Evolutionary conservation across 345 rosid genomes (phyloP).

Genomic region (Rhodamnia rubescens): DNA sequence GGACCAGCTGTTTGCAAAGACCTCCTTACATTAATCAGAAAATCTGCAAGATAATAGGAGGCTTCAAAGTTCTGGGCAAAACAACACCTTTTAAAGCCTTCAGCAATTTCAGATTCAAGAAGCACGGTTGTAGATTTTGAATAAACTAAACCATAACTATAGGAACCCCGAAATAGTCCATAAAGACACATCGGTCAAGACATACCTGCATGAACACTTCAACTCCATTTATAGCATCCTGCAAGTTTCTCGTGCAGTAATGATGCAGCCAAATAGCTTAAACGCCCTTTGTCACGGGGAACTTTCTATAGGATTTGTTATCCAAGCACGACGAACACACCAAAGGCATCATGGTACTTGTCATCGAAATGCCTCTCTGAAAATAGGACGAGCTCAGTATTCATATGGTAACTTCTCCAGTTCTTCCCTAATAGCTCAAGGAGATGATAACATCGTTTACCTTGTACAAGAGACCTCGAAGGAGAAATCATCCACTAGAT

Average conservation of each 20-base stretch:
- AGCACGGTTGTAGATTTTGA: too few relatives aligned
- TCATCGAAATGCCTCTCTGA: slow-evolving; percentile 36
- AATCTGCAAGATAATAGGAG: slow-evolving; percentile 2
- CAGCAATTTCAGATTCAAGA: background rate
- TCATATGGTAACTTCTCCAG: background rate
- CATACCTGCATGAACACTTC: slow-evolving; percentile 23
- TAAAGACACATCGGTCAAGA: slow-evolving; percentile 26
- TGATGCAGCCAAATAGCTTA: slow-evolving; percentile 16
- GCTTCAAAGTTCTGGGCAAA: background rate
- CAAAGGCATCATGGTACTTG: slow-evolving; percentile 25
- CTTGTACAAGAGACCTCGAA: background rate
- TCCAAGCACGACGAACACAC: slow-evolving; percentile 33
- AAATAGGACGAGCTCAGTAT: background rate
- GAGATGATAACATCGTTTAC: background rate
- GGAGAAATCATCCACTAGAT: background rate
- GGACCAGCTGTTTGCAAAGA: slow-evolving; percentile 21
- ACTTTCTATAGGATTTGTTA: slow-evolving; percentile 33
- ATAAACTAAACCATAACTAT: too few relatives aligned
- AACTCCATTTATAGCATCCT: background rate
- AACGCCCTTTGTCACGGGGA: slow-evolving; percentile 28
- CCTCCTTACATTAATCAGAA: slow-evolving; percentile 21
- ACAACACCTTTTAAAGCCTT: background rate
- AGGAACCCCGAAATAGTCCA: slow-evolving; percentile 20
- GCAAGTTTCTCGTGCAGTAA: background rate
- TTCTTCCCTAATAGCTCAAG: background rate